Evolutionary conservation across 2,329 filamentous ascomycete genomes (phyloP).

Genomic region (Pseudogymnoascus sp.): DNA sequence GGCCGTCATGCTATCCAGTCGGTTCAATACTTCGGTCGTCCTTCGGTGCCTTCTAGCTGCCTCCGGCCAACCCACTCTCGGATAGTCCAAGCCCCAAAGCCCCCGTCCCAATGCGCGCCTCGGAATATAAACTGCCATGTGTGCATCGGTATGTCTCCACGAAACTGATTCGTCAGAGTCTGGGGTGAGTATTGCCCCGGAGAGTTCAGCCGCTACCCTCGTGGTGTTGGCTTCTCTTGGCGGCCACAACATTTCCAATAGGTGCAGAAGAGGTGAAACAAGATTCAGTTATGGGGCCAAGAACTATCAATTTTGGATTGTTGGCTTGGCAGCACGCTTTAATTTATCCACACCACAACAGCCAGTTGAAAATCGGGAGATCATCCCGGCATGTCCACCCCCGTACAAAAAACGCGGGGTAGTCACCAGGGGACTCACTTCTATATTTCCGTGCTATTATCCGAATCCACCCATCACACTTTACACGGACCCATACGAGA

Average conservation of each 20-base stretch:
- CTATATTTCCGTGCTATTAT: constrained; percentile 7
- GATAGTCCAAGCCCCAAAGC: background rate
- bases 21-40: background rate
- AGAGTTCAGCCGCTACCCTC: background rate
- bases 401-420: constrained; percentile 7
- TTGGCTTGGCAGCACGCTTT: background rate
- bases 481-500: background rate
- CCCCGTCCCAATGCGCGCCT: background rate
- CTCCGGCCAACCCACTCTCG: background rate
- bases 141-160: background rate
- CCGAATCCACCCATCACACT: constrained; percentile 3
- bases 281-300: constrained; percentile 1
- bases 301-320: background rate
- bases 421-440: constrained; percentile 1
- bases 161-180: background rate
- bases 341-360: constrained; percentile 1
- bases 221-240: background rate
- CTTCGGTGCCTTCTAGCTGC: background rate
- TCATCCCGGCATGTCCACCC: background rate
- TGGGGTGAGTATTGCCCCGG: background rate
- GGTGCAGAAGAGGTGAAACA: background rate
- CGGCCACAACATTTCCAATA: background rate
- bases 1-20: background rate
- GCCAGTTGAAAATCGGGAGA: constrained; percentile 5
- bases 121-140: constrained; percentile 7